These are phyloP conservation scores for Fusarium foetens DNA, from an alignment of 2,329 filamentous ascomycete genomes.

Conservation along the genomic window DNA sequence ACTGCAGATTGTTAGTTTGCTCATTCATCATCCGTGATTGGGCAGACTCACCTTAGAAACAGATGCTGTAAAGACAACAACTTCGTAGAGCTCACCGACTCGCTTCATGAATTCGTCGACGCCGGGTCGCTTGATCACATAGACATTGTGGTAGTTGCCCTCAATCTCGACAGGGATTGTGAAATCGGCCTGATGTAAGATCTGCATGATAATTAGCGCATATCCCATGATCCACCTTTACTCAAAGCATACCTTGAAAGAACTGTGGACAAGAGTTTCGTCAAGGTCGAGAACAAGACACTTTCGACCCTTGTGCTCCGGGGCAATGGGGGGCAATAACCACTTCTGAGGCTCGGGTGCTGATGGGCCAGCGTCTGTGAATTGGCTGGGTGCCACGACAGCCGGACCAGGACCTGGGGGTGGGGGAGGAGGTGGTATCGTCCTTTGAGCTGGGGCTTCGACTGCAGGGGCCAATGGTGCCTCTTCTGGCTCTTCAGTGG, in stretches of 20 bases:
- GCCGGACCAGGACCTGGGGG: slow-evolving; percentile 59
- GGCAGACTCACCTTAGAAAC: slow-evolving; percentile 83
- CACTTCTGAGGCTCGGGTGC: slow-evolving; percentile 65
- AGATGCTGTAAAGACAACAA: slow-evolving; percentile 97
- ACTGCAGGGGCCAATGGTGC: slow-evolving; percentile 51
- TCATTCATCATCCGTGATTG: background rate
- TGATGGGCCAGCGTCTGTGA: slow-evolving; percentile 55
- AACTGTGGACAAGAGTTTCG: slow-evolving; percentile 97
- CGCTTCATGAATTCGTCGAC: slow-evolving; percentile 99
- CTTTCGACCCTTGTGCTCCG: slow-evolving; percentile 86
- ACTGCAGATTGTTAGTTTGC: slow-evolving; percentile 63
- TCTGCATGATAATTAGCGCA: slow-evolving; percentile 63
- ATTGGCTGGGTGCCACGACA: slow-evolving; percentile 53
- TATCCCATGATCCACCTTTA: background rate
- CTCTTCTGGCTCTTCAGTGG: slow-evolving; percentile 62
- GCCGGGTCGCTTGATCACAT: slow-evolving; percentile 98
- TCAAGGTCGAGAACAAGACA: slow-evolving; percentile 95
- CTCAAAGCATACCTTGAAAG: slow-evolving; percentile 81
- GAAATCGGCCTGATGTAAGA: slow-evolving; percentile 97
- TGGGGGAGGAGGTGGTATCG: slow-evolving; percentile 59
- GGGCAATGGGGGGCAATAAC: slow-evolving; percentile 83
- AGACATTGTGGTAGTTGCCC: slow-evolving; percentile 98
- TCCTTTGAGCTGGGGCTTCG: slow-evolving; percentile 48
- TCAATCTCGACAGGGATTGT: slow-evolving; percentile 99
- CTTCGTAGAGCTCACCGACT: slow-evolving; percentile 96